Percentiles rank a stretch among this genome's conserved stretches.
Conservation (phyloP, 352 stramenopile species). For the Phytophthora pisi region DNA sequence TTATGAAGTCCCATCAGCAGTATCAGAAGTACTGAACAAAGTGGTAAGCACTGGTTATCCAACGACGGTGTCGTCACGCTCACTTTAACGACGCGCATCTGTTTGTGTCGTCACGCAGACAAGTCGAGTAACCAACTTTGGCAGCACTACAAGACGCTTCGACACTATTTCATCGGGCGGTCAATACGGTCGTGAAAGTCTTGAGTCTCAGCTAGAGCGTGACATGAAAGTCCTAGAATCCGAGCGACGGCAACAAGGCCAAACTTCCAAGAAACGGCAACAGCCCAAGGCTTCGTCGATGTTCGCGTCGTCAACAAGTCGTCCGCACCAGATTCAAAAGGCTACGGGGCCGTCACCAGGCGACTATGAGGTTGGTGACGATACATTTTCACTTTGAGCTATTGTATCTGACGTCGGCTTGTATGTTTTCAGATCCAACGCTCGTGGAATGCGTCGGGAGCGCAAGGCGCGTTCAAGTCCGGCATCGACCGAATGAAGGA, state of each 20-base stretch:
- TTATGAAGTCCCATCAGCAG: conserved; percentile 64
- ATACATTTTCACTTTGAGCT: neutral
- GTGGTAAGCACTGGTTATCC: conserved; percentile 39
- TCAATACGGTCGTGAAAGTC: conserved; percentile 28
- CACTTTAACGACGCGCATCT: neutral
- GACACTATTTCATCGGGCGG: conserved; percentile 46
- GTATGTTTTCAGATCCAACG: conserved; percentile 46
- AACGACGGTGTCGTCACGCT: neutral
- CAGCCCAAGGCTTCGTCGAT: conserved; percentile 59
- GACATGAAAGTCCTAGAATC: conserved; percentile 53
- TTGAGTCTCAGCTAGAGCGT: conserved; percentile 62
- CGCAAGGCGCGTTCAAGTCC: conserved; percentile 73
- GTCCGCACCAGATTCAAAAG: conserved; percentile 51
- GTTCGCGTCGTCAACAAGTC: conserved; percentile 70
- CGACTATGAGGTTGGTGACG: conserved; percentile 64
- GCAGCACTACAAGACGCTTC: conserved; percentile 79
- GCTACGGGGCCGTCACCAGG: conserved; percentile 53
- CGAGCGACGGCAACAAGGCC: conserved; percentile 16
- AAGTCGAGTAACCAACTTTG: conserved; percentile 72
- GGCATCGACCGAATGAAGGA: conserved; percentile 59
- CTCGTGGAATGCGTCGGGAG: conserved; percentile 69
- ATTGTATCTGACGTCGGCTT: neutral
- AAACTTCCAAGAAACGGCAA: conserved; percentile 27
- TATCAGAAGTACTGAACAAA: conserved; percentile 74
- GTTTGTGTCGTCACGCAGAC: conserved; percentile 36